Evolutionary conservation across 179 eudicot genomes (phyloP), one percentile per base, ranked within the genome.

Genomic region (Corrigiola litoralis): DNA sequence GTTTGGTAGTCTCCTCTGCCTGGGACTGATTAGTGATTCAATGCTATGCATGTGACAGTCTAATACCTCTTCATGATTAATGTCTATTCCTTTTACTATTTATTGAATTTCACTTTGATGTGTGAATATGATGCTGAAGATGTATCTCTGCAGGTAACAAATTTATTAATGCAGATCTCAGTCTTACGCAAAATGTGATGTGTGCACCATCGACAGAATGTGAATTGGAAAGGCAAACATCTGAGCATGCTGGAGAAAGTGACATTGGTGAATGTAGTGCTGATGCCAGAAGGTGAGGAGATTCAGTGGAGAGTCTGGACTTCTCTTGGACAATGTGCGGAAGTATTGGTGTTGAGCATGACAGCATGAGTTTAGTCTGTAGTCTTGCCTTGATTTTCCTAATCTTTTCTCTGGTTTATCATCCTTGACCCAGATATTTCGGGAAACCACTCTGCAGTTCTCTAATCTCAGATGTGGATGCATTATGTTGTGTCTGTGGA

Each of bases 401-500:
- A 4, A 32, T 49, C 32, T 55, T 37, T n/a, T n/a, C n/a, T 18
- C 54, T 56, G 45, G 53, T 42, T 70, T 23, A 34, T 57, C 37
- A 41, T 69, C 49, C 25, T 65, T 51, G 40, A 14, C 76, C 62
- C 66, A 81, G 85, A 63, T 79, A 56, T 20, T 33, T 27, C 34
- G 62, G 58, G 56, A 64, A 41, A 55, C 61, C 61, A 40, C 61
- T 32, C 41, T 36, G 60, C 72, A 69, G 40, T 24, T 58, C 74
- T 63, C 45, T 57, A 48, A 46, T 51, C 23, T 55, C 49, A 27
- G 67, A 63, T 25, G 27, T 62, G 47, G 82, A 66, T 68, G 74
- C 76, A 64, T 71, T 63, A 63, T 82, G 85, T 62, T 80, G 87
- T 50, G 84, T 82, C 72, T 84, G 89, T 71, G 87, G 87, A 65